Base-by-base conservation (phyloP, 768 basidiomycete genomes). In the Lentinula edodes region DNA sequence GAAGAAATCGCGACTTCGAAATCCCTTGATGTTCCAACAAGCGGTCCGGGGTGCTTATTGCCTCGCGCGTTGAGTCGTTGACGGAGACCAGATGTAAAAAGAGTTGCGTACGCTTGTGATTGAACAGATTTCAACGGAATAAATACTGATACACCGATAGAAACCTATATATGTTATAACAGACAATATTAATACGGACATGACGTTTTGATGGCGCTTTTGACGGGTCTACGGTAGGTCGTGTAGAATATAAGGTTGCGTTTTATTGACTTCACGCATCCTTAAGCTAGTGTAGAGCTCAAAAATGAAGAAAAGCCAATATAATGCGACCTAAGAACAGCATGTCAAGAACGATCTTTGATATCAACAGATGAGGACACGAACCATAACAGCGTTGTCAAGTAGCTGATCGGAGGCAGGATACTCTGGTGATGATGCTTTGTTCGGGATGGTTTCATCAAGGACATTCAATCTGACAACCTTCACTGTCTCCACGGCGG, bases 281-380 rank as follows among this genome's bases (percentile, higher is more conserved):
- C 13, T 56, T 20, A 56, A 45, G 6, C 6, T 28, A n/a, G 55
- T 56, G 2, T 35, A 56, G 28, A 45, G 41, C 23, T 67, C 63
- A 20, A 71, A 66, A 43, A 72, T 67, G 16, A 75, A 67, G 9
- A 68, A 63, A 4, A 59, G 9, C 32, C 28, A 59, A n/a, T 48
- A 48, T 9, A 59, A 50, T 7, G 46, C 58, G 8, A 59, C 20
- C 58, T 59, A 50, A 42, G 7, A n/a, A 43, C 20, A 7, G 16
- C 12, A 18, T n/a, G 15, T 48, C n/a, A 59, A 42, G 12, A 6
- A 20, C 7, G 28, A 59, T 28, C 48, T 35, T 18, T 28, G 9
- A 59, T 50, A 45, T 59, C 28, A 16, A 15, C 18, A 6, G 7
- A 39, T 28, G 13, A 13, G 16, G 34, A 38, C 16, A 48, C 58